These are phyloP conservation scores for Entomortierella chlamydospora DNA, from an alignment of 192 early-diverging fungal species.

Conservation along the genomic window DNA sequence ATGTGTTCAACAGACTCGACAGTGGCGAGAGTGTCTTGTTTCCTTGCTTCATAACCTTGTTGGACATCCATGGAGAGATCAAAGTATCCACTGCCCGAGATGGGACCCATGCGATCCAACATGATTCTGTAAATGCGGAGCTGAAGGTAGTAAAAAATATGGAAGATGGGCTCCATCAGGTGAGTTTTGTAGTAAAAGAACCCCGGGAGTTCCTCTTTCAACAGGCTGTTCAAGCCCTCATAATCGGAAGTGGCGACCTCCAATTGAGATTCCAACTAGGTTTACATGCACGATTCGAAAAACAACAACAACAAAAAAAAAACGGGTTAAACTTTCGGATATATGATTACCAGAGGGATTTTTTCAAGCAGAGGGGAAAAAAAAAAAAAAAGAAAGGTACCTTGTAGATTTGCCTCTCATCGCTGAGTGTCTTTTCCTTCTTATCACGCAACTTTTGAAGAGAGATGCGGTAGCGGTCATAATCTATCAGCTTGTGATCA, in stretches of 20 bases:
- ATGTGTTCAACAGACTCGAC: constrained; percentile 48
- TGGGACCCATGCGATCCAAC: constrained; percentile 66
- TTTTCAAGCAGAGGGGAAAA: too few species aligned
- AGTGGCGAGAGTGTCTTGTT: constrained; percentile 37
- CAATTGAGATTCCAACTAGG: constrained; percentile 74
- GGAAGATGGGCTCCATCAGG: constrained; percentile 91
- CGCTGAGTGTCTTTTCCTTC: constrained; percentile 66
- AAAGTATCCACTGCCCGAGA: constrained; percentile 66
- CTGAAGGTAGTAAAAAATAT: constrained; percentile 88
- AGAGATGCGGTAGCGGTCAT: constrained; percentile 81
- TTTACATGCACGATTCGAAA: too few species aligned
- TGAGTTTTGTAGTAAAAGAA: constrained; percentile 79
- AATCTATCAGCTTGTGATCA: constrained; percentile 92
- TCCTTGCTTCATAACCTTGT: constrained; percentile 55
- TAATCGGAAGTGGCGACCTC: constrained; percentile 88
- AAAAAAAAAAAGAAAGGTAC: too few species aligned
- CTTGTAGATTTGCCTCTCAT: constrained; percentile 77
- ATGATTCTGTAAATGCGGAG: constrained; percentile 79
- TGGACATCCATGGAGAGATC: constrained; percentile 60
- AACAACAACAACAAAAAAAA: neutral
- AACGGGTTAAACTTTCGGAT: constrained; percentile 4
- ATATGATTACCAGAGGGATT: constrained; percentile 4
- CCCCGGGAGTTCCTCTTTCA: constrained; percentile 84
- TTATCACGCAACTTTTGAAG: constrained; percentile 83
- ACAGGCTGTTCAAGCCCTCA: constrained; percentile 82